Percentiles rank a stretch among this genome's conserved stretches.
Evolutionary conservation across 106 monocot genomes (phyloP).

Genomic region (Platanthera guangdongensis): DNA sequence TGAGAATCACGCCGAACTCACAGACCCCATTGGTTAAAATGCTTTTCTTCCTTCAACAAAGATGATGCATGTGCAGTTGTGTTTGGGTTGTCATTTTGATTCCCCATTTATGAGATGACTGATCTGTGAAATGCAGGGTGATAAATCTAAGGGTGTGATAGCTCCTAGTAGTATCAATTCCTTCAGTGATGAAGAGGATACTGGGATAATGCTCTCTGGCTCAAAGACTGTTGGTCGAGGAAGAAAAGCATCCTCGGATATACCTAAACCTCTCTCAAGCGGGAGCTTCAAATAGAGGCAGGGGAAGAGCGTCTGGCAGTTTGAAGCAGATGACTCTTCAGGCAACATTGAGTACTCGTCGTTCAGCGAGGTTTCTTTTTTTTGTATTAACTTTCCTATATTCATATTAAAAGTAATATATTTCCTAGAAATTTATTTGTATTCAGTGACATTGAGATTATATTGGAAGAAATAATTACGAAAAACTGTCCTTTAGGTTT

Average conservation of each 20-base stretch:
- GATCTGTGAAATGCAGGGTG: constrained; percentile 28
- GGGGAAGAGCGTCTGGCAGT: constrained; percentile 66
- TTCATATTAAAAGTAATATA: not conserved
- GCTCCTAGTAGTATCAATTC: constrained; percentile 38
- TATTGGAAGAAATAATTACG: not conserved
- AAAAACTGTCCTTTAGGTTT: too few relatives aligned
- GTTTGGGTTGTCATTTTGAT: constrained; percentile 3
- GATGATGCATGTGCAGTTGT: constrained; percentile 2
- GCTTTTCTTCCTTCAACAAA: not conserved
- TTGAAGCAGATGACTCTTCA: constrained; percentile 84
- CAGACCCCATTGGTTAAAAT: constrained; percentile 35
- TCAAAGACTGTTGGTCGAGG: constrained; percentile 30
- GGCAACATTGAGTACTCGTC: constrained; percentile 34
- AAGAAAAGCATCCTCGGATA: constrained; percentile 32
- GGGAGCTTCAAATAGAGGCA: constrained; percentile 54
- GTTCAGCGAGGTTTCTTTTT: constrained; percentile 42
- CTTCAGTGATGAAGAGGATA: constrained; percentile 79
- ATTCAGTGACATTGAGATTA: not conserved
- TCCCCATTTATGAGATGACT: constrained; percentile 22
- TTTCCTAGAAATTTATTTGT: not conserved
- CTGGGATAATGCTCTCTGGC: constrained; percentile 36
- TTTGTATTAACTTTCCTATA: not conserved
- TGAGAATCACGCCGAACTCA: constrained; percentile 25
- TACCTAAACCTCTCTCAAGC: constrained; percentile 20
- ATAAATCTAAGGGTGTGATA: constrained; percentile 27